Conservation (phyloP, 1,284 basidiomycete species). For the Cryptococcus sp. region DNA sequence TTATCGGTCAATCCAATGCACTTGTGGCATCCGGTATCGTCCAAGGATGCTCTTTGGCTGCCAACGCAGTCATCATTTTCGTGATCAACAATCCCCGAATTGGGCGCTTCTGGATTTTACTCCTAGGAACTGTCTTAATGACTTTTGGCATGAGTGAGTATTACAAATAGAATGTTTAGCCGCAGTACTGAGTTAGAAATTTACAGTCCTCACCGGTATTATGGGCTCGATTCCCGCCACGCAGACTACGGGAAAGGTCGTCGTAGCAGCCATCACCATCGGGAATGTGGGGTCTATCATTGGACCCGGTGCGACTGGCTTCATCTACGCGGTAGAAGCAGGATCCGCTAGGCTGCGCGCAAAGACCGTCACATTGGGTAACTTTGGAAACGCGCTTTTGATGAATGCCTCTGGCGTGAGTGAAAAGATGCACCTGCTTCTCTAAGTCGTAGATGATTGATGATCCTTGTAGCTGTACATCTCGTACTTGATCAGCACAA, state of each 20-base stretch:
- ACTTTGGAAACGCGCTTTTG: background rate
- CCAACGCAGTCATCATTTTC: background rate
- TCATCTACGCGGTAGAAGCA: background rate
- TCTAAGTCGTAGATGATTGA: no score
- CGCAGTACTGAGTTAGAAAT: background rate
- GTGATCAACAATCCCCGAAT: background rate
- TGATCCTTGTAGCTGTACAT: no score
- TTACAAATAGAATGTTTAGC: background rate
- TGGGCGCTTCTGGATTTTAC: background rate
- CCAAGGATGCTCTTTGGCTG: background rate
- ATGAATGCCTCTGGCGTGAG: no score
- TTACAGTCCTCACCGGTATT: conserved; percentile 12
- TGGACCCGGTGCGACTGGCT: background rate
- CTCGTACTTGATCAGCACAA: no score
- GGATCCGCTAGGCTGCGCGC: background rate
- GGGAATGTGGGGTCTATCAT: background rate
- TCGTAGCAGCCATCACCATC: background rate
- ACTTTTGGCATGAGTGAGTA: background rate
- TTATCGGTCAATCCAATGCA: no score
- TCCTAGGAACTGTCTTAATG: background rate
- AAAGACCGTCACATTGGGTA: background rate
- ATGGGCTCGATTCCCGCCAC: conserved; percentile 7
- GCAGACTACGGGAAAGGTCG: background rate
- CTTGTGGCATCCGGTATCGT: no score
- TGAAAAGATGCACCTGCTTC: no score